Evolutionary conservation across 371 early-diverging fungal species (phyloP).

Genomic region (Cokeromyces recurvatus): DNA sequence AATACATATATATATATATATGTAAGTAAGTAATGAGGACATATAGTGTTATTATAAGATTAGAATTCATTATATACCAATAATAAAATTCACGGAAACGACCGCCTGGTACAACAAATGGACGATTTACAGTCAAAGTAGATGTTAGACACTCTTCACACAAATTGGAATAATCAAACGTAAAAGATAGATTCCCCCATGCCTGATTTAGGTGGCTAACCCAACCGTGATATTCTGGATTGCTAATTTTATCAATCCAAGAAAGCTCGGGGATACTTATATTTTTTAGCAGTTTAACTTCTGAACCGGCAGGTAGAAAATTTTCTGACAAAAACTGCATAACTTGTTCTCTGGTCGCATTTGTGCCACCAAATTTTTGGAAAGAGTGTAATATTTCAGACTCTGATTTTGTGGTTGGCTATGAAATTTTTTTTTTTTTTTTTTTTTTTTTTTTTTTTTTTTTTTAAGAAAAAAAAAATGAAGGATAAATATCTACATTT

Average conservation of each 20-base stretch:
- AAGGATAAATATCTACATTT: too few species aligned
- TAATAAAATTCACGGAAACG: constrained; percentile 89
- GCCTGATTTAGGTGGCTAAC: constrained; percentile 42
- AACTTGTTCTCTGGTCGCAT: constrained; percentile 43
- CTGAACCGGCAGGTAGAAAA: constrained; percentile 51
- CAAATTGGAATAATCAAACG: constrained; percentile 39
- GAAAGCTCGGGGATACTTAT: constrained; percentile 19
- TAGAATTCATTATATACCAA: constrained; percentile 62
- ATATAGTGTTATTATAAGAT: too few species aligned
- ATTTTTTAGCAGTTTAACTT: constrained; percentile 11
- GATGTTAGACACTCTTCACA: constrained; percentile 56
- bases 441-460: too few species aligned
- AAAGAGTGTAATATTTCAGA: constrained; percentile 52
- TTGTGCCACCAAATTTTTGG: constrained; percentile 37
- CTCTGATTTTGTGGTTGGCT: constrained; percentile 59
- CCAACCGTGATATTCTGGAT: constrained; percentile 52
- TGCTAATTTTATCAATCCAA: constrained; percentile 47
- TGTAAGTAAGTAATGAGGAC: neutral
- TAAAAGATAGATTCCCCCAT: constrained; percentile 61
- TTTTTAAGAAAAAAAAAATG: neutral
- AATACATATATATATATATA: neutral
- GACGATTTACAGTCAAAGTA: constrained; percentile 49
- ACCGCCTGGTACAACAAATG: constrained; percentile 89
- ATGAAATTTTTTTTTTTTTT: too few species aligned
- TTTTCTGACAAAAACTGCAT: constrained; percentile 53